phyloP scores from a whole-genome alignment of 345 rosid species.

The Syzygium jambos region DNA sequence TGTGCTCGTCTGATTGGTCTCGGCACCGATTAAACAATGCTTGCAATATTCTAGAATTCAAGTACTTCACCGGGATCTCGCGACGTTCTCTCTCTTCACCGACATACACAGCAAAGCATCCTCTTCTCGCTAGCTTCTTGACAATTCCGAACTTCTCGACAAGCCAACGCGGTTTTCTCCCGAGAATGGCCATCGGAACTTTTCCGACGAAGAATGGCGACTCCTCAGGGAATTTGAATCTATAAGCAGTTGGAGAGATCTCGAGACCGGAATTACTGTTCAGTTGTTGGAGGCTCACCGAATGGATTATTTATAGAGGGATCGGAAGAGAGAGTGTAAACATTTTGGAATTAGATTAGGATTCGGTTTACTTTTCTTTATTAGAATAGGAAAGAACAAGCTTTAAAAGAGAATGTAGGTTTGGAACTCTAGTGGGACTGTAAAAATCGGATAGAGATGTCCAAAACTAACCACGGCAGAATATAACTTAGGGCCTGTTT shows the following conservation, averaged over 20 bases:
- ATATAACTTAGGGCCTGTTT: not conserved
- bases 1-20: not conserved
- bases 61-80: not conserved
- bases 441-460: not conserved
- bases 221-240: not conserved
- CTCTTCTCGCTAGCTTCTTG: not conserved
- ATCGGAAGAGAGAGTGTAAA: not conserved
- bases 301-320: not conserved
- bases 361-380: not conserved
- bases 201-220: not conserved
- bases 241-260: too few relatives aligned
- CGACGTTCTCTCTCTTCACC: not conserved
- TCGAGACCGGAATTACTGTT: not conserved
- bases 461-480: not conserved
- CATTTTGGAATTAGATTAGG: not conserved
- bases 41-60: not conserved
- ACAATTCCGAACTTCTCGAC: not conserved
- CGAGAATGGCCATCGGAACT: not conserved
- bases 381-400: not conserved
- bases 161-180: rapidly evolving
- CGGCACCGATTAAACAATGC: not conserved
- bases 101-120: not conserved
- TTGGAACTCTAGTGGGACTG: not conserved
- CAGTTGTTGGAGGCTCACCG: not conserved
- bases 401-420: not conserved